Evolutionary conservation across 129 eudicot species (phyloP).

Genomic region (Apium graveolens): DNA sequence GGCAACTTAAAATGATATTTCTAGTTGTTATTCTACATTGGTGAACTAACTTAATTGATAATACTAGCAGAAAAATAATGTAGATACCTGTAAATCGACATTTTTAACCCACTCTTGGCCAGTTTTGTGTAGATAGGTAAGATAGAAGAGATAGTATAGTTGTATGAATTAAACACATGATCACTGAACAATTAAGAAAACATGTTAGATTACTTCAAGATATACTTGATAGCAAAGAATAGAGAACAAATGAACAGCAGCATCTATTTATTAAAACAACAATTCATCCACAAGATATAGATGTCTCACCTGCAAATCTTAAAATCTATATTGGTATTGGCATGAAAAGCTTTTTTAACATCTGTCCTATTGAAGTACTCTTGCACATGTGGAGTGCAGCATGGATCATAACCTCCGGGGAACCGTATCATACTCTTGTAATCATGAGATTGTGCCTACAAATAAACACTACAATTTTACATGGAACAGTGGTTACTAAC

Average conservation of each 20-base stretch:
- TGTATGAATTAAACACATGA: conserved; percentile 21
- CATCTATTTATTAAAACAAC: neutral
- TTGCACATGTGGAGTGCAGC: conserved; percentile 30
- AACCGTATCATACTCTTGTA: conserved; percentile 17
- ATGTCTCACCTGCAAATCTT: conserved; percentile 39
- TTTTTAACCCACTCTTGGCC: conserved; percentile 46
- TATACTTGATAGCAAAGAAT: neutral
- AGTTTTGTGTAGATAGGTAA: conserved; percentile 43
- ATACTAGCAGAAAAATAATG: neutral
- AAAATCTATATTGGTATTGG: conserved; percentile 26
- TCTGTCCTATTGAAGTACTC: conserved; percentile 40
- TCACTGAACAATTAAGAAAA: conserved; percentile 22
- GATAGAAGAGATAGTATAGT: conserved; percentile 26
- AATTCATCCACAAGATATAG: neutral
- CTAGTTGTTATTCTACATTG: neutral
- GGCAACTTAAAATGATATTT: neutral
- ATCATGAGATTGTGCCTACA: conserved; percentile 21
- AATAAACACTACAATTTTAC: neutral
- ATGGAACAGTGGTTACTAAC: neutral
- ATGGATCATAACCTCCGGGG: conserved; percentile 60
- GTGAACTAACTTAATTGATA: neutral
- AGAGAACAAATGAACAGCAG: neutral
- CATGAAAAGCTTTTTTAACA: conserved; percentile 47
- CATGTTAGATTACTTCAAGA: neutral
- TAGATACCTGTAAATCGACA: conserved; percentile 56